Conservation (phyloP, 345 rosid species). For the Brassica cretica region DNA sequence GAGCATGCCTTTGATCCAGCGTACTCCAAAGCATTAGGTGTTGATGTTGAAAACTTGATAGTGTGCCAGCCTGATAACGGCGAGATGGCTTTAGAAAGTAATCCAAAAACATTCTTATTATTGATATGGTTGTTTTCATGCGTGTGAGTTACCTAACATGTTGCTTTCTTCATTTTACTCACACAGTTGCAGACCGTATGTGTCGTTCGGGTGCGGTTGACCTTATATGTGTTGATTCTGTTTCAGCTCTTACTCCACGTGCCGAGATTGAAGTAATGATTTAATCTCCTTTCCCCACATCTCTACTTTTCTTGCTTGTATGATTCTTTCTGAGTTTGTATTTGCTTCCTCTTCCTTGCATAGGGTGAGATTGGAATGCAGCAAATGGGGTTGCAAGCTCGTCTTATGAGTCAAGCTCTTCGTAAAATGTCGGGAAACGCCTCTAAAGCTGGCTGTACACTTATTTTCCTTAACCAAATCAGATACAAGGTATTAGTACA, state of each 20-base stretch:
- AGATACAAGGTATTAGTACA: constrained; percentile 64
- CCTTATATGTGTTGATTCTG: constrained; percentile 94
- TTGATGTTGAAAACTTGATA: constrained; percentile 87
- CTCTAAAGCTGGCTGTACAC: constrained; percentile 96
- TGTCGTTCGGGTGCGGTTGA: constrained; percentile 96
- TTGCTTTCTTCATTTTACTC: constrained; percentile 1
- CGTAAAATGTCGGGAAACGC: constrained; percentile 99
- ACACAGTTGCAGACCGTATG: constrained; percentile 96
- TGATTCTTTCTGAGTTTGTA: background rate
- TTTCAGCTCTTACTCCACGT: constrained; percentile 95
- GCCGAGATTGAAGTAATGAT: constrained; percentile 55
- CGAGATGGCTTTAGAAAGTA: constrained; percentile 98
- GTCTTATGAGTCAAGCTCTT: constrained; percentile 98
- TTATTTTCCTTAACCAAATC: constrained; percentile 89
- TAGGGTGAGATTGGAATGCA: constrained; percentile 99
- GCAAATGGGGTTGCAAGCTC: constrained; percentile 98
- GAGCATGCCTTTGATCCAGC: constrained; percentile 99
- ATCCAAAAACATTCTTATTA: constrained; percentile 2
- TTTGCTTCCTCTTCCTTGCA: background rate
- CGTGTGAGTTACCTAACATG: constrained; percentile 19
- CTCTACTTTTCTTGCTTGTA: background rate
- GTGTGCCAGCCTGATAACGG: constrained; percentile 99
- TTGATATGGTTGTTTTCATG: background rate
- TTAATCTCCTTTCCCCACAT: background rate
- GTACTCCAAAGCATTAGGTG: constrained; percentile 91